Conservation (phyloP, 2,329 filamentous ascomycete genomes). For the Fusarium zealandicum region DNA sequence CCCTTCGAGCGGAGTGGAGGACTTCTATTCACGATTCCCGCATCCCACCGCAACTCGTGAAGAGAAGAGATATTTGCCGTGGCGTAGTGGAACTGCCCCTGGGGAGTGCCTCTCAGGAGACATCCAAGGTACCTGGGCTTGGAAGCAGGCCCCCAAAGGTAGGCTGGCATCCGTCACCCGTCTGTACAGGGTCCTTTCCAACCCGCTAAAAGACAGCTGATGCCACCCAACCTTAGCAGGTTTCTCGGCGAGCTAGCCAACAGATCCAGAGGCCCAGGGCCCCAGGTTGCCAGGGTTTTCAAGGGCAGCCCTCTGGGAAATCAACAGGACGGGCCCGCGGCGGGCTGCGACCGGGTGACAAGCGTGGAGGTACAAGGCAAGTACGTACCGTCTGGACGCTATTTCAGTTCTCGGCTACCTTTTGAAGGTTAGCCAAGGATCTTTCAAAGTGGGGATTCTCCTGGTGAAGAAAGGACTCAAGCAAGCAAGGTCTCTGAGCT, state of each 20-base stretch:
- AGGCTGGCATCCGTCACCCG: slow-evolving; percentile 8
- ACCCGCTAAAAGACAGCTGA: slow-evolving; percentile 25
- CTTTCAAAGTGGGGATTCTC: slow-evolving; percentile 29
- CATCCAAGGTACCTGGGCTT: slow-evolving; percentile 26
- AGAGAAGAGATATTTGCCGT: slow-evolving; percentile 23
- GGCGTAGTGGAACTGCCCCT: slow-evolving; percentile 37
- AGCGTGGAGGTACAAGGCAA: slow-evolving; percentile 9
- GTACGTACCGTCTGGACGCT: slow-evolving; percentile 20
- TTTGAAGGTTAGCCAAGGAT: slow-evolving; percentile 32
- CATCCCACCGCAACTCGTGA: slow-evolving; percentile 11
- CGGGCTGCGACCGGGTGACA: slow-evolving; percentile 16
- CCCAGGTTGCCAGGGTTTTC: slow-evolving; percentile 21
- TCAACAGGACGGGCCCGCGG: too few relatives aligned
- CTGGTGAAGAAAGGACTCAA: slow-evolving; percentile 20
- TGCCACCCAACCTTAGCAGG: slow-evolving; percentile 20
- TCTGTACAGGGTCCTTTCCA: slow-evolving; percentile 7
- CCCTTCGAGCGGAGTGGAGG: slow-evolving; percentile 1
- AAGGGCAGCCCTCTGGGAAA: too few relatives aligned
- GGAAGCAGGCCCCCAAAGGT: too few relatives aligned
- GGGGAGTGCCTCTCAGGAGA: slow-evolving; percentile 32
- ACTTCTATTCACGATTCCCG: slow-evolving; percentile 12
- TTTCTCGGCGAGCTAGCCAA: slow-evolving; percentile 21
- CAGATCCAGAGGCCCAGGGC: too few relatives aligned
- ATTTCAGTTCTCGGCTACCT: slow-evolving; percentile 11
- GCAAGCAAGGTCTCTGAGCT: slow-evolving; percentile 8